Evolutionary conservation across 202 grass and related monocot genomes (phyloP).

Genomic region (Alloteropsis angusta): DNA sequence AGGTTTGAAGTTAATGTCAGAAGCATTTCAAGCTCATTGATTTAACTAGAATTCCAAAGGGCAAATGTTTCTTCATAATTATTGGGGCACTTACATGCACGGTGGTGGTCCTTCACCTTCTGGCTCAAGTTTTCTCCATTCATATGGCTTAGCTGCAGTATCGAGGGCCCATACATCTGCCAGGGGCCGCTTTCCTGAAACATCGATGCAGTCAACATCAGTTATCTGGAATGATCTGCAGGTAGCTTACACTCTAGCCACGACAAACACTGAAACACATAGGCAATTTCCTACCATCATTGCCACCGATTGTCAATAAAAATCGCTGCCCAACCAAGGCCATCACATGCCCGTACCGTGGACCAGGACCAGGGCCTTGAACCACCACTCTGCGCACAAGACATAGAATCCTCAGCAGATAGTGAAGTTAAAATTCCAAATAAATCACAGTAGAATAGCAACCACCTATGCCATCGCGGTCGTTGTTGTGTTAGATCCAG

Average conservation of each 20-base stretch:
- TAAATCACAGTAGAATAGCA: slow-evolving; percentile 15
- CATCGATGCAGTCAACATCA: not conserved
- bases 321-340: slow-evolving; percentile 96
- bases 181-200: slow-evolving; percentile 77
- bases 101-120: slow-evolving; percentile 97
- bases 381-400: slow-evolving; percentile 75
- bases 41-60: slow-evolving; percentile 10
- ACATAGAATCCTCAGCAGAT: slow-evolving; percentile 18
- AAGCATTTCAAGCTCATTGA: not conserved
- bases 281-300: slow-evolving; percentile 64
- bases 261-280: not conserved
- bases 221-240: not conserved
- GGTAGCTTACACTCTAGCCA: slow-evolving; percentile 9
- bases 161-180: slow-evolving; percentile 98
- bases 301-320: slow-evolving; percentile 90
- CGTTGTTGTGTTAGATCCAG: slow-evolving; percentile 78
- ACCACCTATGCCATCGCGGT: slow-evolving; percentile 91
- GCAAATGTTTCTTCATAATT: not conserved
- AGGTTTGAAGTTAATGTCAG: not conserved
- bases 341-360: slow-evolving; percentile 98
- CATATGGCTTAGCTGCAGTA: slow-evolving; percentile 92
- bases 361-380: slow-evolving; percentile 91
- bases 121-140: slow-evolving; percentile 97
- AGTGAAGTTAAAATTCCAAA: not conserved
- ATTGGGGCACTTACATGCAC: slow-evolving; percentile 74